These are phyloP conservation scores for Sugiyamaella sp. DNA, from an alignment of 1,139 yeast genomes.

Conservation along the genomic window DNA sequence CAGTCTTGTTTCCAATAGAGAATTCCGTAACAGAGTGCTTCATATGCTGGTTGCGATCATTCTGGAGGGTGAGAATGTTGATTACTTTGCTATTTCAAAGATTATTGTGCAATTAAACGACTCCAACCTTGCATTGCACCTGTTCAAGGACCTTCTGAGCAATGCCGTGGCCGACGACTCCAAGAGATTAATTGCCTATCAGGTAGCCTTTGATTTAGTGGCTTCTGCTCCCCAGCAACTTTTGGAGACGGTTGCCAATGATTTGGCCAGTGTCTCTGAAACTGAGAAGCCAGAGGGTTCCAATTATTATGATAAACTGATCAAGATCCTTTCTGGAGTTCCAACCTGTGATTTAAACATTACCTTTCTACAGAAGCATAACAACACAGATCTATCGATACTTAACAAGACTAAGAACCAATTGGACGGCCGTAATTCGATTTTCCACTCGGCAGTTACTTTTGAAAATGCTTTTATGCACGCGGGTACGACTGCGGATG, in stretches of 20 bases:
- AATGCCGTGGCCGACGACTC: conserved; percentile 34
- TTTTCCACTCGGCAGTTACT: conserved; percentile 95
- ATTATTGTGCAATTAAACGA: conserved; percentile 89
- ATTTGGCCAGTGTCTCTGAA: conserved; percentile 44
- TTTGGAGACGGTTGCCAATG: conserved; percentile 59
- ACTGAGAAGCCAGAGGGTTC: conserved; percentile 32
- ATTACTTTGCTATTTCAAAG: conserved; percentile 68
- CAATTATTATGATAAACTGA: conserved; percentile 48
- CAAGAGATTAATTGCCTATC: conserved; percentile 68
- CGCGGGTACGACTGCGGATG: conserved; percentile 95
- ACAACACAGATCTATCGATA: conserved; percentile 82
- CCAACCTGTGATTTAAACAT: conserved; percentile 94
- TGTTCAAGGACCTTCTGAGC: conserved; percentile 64
- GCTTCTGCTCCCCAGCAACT: conserved; percentile 92
- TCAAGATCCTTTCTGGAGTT: conserved; percentile 81
- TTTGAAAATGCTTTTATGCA: conserved; percentile 94
- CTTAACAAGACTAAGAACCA: conserved; percentile 79
- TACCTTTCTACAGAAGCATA: conserved; percentile 83
- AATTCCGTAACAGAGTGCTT: conserved; percentile 67
- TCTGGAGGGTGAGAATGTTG: conserved; percentile 62
- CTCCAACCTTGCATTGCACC: conserved; percentile 62
- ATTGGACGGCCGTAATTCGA: conserved; percentile 89
- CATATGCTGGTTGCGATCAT: conserved; percentile 63
- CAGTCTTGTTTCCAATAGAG: conserved; percentile 62
- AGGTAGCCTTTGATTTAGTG: conserved; percentile 94